Base-by-base conservation (phyloP, 2,329 filamentous ascomycete genomes). In the Aureobasidium pullulans region DNA sequence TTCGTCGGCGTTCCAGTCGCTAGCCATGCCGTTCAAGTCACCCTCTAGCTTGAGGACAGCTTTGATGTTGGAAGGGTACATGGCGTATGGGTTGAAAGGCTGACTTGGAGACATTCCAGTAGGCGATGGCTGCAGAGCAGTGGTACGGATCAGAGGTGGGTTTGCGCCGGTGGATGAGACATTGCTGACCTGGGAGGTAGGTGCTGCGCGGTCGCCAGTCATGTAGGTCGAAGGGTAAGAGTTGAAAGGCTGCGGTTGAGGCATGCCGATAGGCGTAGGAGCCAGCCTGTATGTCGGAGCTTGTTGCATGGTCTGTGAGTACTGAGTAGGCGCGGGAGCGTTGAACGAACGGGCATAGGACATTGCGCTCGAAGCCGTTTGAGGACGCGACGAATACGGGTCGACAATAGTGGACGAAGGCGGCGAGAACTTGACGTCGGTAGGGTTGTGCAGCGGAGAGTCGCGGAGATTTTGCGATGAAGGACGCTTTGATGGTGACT, bases 31-130 rank as follows among this genome's bases (percentile, higher is more conserved):
- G 54, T 91, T 85, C 49, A 99, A 81, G 67, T 96, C 89, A 19
- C 92, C 92, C 57, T 88, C 83, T 61, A 97, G 87, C 68, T 94
- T 90, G 32, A 97, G 78, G 16, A 87, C 79, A 0, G 92, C 94
- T 76, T 96, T 96, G 19, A 73, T 71, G 69, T 85, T 84, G 9
- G 69, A 62, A 15, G 90, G 86, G 69, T 92, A 93, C 65, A 93
- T 82, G 3, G 86, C 83, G 69, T 96, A 92, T 0, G 88, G 87
- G 66, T 91, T 90, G 74, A 91, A 89, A 70, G 71, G 53, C 75
- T 66, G 53, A 77, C 62, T 16, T 39, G 75, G 80, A 64, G 75
- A 79, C n/a, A 74, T 67, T 10, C 75, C 64, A 28, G 72, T 73
- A 32, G 76, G 75, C 8, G 81, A 79, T 6, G 42, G 42, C 62